phyloP scores from a whole-genome alignment of 371 early-diverging fungal species.

The Rhizopus delemar region DNA sequence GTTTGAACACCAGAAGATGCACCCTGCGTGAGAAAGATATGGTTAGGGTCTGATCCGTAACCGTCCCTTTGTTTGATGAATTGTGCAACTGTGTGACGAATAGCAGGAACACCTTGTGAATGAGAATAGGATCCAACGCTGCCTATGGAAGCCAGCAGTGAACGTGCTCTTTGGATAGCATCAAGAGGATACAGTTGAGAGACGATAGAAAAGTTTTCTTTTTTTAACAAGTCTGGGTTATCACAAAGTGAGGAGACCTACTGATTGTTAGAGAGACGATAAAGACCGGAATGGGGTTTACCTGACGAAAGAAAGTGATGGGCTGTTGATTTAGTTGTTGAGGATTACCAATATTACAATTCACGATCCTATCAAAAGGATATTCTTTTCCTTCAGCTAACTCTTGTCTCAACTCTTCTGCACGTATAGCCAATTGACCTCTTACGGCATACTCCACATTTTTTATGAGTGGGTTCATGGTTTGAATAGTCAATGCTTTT shows the following conservation, averaged over 20 bases:
- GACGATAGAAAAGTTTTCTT: slow-evolving; percentile 51
- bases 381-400: slow-evolving; percentile 48
- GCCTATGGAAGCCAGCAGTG: slow-evolving; percentile 66
- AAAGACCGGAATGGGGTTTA: slow-evolving; percentile 23
- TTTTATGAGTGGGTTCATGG: slow-evolving; percentile 72
- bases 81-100: slow-evolving; percentile 85
- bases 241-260: slow-evolving; percentile 85
- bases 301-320: slow-evolving; percentile 95
- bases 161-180: slow-evolving; percentile 82
- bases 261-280: background rate
- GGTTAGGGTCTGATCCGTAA: slow-evolving; percentile 70
- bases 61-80: slow-evolving; percentile 82
- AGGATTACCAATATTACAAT: slow-evolving; percentile 96
- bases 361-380: slow-evolving; percentile 73
- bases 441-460: slow-evolving; percentile 95
- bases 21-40: slow-evolving; percentile 88
- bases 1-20: slow-evolving; percentile 88
- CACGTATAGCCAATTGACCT: slow-evolving; percentile 94
- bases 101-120: slow-evolving; percentile 85
- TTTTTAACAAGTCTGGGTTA: slow-evolving; percentile 77
- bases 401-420: slow-evolving; percentile 57
- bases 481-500: slow-evolving; percentile 66
- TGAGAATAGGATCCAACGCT: slow-evolving; percentile 93
- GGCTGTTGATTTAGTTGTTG: slow-evolving; percentile 90
- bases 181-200: slow-evolving; percentile 76